A percentile compares a stretch with the other conserved stretches of the same genome.
Evolutionary conservation across 208 protist genomes (phyloP).

Genomic region (Leishmania major): DNA sequence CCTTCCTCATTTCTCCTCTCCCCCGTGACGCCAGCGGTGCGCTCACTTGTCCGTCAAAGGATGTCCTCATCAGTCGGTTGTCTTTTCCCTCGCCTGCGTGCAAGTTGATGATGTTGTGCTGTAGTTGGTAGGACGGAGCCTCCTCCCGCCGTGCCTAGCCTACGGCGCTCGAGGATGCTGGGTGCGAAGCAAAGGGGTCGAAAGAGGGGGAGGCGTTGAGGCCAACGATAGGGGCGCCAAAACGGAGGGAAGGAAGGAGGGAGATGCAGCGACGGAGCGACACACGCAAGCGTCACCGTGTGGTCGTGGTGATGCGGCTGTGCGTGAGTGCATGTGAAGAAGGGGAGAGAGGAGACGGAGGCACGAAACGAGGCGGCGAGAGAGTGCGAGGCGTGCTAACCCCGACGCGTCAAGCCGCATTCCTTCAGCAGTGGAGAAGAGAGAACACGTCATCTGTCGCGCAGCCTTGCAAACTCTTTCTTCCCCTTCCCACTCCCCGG

Average conservation of each 20-base stretch:
- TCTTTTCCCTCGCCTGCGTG: neutral
- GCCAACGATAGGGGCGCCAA: neutral
- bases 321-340: neutral
- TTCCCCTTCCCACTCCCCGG: neutral
- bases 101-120: neutral
- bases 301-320: neutral
- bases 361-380: neutral
- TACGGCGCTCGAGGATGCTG: neutral
- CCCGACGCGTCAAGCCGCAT: neutral
- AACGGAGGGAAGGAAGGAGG: neutral
- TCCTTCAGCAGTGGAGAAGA: neutral
- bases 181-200: neutral
- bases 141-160: neutral
- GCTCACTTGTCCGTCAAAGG: neutral
- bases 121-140: neutral
- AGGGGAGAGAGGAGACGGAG: neutral
- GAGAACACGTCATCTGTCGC: neutral
- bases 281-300: neutral
- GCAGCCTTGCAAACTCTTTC: neutral
- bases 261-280: neutral
- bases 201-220: neutral
- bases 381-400: neutral
- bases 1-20: neutral
- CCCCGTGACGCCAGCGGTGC: neutral
- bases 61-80: neutral